Conservation (phyloP, 805 yeast genomes). For the Pichia occidentalis region DNA sequence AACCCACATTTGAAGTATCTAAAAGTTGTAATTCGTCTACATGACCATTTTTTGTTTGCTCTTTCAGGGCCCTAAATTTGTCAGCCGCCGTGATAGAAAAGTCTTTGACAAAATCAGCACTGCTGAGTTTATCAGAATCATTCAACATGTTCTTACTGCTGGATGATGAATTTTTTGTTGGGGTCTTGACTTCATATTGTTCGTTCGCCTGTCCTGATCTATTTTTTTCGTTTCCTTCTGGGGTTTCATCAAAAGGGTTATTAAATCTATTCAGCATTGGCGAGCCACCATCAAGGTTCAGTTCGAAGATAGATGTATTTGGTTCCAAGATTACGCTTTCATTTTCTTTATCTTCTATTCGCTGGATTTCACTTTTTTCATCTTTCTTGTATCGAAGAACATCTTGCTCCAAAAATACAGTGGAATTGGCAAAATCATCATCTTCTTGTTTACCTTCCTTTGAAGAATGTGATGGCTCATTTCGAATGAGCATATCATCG, state of each 20-base stretch:
- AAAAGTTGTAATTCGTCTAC: slow-evolving; percentile 2
- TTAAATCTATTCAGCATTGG: slow-evolving; percentile 27
- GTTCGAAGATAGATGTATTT: slow-evolving; percentile 1
- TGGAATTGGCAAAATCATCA: too few species aligned
- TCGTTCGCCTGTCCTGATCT: neutral
- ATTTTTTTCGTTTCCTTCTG: slow-evolving; percentile 11
- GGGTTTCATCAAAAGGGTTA: slow-evolving; percentile 34
- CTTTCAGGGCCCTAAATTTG: slow-evolving; percentile 21
- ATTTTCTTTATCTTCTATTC: neutral
- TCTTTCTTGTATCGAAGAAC: too few species aligned
- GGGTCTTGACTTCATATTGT: slow-evolving; percentile 3
- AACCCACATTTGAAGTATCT: slow-evolving; percentile 22
- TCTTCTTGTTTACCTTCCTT: neutral
- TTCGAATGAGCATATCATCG: slow-evolving; percentile 13
- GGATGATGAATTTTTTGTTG: slow-evolving; percentile 1
- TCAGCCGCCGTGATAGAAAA: slow-evolving; percentile 16
- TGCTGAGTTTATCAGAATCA: too few species aligned
- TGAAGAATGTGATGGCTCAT: slow-evolving; percentile 9
- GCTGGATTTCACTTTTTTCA: neutral
- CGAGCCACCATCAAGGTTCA: slow-evolving; percentile 10
- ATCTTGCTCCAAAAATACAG: too few species aligned
- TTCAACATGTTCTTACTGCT: neutral
- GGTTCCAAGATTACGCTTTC: too few species aligned
- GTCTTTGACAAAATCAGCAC: neutral
- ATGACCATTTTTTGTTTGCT: slow-evolving; percentile 5